Evolutionary conservation across 371 early-diverging fungal genomes (phyloP).

Genomic region (Mucor circinelloides): DNA sequence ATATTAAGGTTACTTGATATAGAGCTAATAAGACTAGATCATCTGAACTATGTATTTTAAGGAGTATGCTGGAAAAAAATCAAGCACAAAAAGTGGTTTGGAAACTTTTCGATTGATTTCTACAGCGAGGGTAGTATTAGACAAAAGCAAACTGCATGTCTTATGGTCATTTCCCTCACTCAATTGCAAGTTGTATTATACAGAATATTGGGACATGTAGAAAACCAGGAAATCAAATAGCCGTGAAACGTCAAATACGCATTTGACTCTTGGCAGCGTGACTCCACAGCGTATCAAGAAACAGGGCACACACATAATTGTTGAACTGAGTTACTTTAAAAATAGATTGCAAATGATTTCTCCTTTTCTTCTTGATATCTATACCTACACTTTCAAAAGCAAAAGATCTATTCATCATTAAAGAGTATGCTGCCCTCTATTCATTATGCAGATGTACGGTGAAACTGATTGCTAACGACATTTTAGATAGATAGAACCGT

Average conservation of each 20-base stretch:
- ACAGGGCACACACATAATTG: neutral
- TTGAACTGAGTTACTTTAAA: neutral
- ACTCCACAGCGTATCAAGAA: neutral
- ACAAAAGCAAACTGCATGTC: neutral
- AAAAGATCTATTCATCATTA: neutral
- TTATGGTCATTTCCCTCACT: too few species aligned
- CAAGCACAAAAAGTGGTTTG: neutral
- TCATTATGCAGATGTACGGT: neutral
- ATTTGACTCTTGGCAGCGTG: slow-evolving; percentile 2
- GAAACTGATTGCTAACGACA: neutral
- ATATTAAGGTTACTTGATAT: neutral
- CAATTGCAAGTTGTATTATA: neutral
- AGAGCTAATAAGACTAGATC: neutral
- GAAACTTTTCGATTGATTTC: neutral
- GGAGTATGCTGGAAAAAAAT: neutral
- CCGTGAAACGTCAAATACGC: neutral
- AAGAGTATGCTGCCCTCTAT: neutral
- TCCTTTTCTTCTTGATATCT: neutral
- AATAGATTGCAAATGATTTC: neutral
- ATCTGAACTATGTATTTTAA: neutral
- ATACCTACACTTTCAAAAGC: neutral
- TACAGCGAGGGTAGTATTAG: neutral
- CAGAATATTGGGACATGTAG: neutral
- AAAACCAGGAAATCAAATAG: neutral
- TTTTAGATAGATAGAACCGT: neutral